A percentile compares a stretch with the other conserved stretches of the same genome.
Conservation (phyloP, 129 eudicot species). For the Escallonia rubra region DNA sequence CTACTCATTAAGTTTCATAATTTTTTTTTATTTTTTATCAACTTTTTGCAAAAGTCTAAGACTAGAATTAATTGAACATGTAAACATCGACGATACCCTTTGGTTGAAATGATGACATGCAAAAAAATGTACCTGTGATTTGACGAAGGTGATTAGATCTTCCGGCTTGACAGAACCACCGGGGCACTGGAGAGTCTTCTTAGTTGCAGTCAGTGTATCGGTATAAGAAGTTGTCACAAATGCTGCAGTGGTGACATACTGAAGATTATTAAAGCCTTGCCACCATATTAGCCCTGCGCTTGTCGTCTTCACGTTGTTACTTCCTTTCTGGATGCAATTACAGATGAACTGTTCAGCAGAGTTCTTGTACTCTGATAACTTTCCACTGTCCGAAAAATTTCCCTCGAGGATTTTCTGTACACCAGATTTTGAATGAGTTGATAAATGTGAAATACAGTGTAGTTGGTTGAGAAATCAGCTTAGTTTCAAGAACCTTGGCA, state of each 20-base stretch:
- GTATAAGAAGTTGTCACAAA: constrained; percentile 61
- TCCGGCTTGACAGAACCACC: constrained; percentile 33
- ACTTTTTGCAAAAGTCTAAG: background rate
- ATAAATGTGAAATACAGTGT: no score
- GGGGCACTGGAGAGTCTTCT: constrained; percentile 37
- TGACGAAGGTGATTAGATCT: constrained; percentile 53
- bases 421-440: no score
- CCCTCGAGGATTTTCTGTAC: constrained; percentile 1
- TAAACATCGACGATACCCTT: no score
- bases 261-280: constrained; percentile 69
- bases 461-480: no score
- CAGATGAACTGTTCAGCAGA: constrained; percentile 51
- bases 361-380: constrained; percentile 23
- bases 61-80: background rate
- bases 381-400: background rate
- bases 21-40: background rate
- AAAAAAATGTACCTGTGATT: constrained; percentile 41
- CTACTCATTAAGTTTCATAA: background rate
- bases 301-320: constrained; percentile 44
- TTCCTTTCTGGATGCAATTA: constrained; percentile 42
- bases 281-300: constrained; percentile 55
- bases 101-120: constrained; percentile 6
- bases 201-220: constrained; percentile 43
- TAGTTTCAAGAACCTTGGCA: no score
- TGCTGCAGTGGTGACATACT: constrained; percentile 62